Evolutionary conservation across 2,329 filamentous ascomycete species (phyloP).

Genomic region (Teratosphaeria nubilosa): DNA sequence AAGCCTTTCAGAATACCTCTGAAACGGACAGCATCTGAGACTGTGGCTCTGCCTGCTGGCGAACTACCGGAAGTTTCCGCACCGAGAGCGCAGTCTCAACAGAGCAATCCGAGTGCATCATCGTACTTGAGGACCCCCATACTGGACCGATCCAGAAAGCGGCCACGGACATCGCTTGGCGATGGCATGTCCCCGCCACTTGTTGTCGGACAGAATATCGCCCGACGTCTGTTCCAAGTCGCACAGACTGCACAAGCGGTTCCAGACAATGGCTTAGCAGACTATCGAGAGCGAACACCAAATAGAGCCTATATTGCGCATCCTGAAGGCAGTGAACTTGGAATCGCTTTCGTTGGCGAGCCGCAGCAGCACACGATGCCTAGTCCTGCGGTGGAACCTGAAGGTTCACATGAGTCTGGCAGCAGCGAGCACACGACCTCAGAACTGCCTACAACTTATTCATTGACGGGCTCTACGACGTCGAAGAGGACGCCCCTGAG

Average conservation of each 20-base stretch:
- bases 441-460: slow-evolving; percentile 26
- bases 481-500: slow-evolving; percentile 8
- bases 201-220: background rate
- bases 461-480: slow-evolving; percentile 20
- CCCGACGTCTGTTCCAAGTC: background rate
- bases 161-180: background rate
- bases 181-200: background rate
- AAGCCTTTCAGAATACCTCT: slow-evolving; percentile 5
- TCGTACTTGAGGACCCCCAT: slow-evolving; percentile 15
- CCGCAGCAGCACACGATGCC: background rate
- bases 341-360: slow-evolving; percentile 1
- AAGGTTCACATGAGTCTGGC: slow-evolving; percentile 2
- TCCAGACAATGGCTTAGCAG: background rate
- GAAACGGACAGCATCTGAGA: background rate
- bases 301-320: background rate
- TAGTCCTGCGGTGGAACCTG: background rate
- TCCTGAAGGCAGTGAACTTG: background rate
- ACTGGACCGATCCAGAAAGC: slow-evolving; percentile 1
- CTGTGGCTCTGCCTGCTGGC: background rate
- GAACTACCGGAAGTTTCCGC: background rate
- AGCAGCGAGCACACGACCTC: slow-evolving; percentile 15
- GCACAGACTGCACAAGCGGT: background rate
- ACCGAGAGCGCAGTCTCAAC: background rate
- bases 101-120: slow-evolving; percentile 8
- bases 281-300: slow-evolving; percentile 1